Evolutionary conservation across 176 grass and related monocot genomes (phyloP).

Genomic region (Oryza nivara): DNA sequence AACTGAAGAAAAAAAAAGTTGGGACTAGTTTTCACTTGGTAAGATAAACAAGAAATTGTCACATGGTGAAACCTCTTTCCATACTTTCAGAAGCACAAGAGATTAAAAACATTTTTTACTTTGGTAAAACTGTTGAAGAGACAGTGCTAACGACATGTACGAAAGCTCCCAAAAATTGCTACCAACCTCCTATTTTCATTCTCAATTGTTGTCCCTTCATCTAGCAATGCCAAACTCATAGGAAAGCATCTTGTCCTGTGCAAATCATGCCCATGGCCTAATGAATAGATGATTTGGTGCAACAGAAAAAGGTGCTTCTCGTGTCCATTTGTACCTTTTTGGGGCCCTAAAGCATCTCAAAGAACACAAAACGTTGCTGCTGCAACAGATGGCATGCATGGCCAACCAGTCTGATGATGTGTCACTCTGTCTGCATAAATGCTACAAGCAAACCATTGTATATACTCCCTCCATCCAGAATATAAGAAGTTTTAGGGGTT

Average conservation of each 20-base stretch:
- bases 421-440: conserved; percentile 27
- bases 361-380: conserved; percentile 22
- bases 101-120: background rate
- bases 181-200: conserved; percentile 15
- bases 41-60: background rate
- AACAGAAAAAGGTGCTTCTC: conserved; percentile 14
- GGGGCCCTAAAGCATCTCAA: background rate
- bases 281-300: conserved; percentile 25
- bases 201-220: background rate
- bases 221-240: conserved; percentile 40
- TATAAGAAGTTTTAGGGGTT: too few relatives aligned
- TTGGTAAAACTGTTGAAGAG: background rate
- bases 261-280: conserved; percentile 9
- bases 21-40: background rate
- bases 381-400: conserved; percentile 23
- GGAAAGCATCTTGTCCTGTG: conserved; percentile 26
- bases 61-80: background rate
- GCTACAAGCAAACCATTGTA: conserved; percentile 5
- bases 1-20: background rate
- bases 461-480: background rate
- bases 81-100: background rate
- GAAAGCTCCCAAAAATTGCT: conserved; percentile 25
- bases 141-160: background rate
- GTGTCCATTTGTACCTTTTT: conserved; percentile 19
- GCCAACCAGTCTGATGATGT: conserved; percentile 21